Percentiles rank a stretch among this genome's conserved stretches.
Conservation (phyloP, 768 basidiomycete genomes). For the Podaxis pistillaris region DNA sequence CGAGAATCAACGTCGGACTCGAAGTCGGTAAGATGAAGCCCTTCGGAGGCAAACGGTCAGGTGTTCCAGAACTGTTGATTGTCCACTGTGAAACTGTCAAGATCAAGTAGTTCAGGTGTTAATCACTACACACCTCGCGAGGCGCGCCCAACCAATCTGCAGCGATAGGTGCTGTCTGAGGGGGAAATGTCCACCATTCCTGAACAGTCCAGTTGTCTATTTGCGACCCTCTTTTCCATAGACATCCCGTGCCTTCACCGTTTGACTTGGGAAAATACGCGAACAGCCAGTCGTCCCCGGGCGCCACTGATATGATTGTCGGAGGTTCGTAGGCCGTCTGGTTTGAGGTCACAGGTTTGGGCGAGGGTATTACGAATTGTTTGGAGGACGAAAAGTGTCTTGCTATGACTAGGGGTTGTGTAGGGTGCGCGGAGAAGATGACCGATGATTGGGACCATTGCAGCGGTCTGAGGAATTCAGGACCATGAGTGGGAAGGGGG, state of each 20-base stretch:
- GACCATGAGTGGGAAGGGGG: conserved; percentile 4
- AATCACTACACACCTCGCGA: conserved; percentile 49
- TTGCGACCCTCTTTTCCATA: conserved; percentile 61
- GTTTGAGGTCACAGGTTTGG: conserved; percentile 44
- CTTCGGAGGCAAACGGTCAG: conserved; percentile 53
- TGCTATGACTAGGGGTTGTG: conserved; percentile 56
- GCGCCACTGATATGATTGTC: conserved; percentile 56
- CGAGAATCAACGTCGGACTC: conserved; percentile 55
- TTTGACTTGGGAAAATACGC: conserved; percentile 69
- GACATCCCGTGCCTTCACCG: conserved; percentile 56
- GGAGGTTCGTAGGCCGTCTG: conserved; percentile 58
- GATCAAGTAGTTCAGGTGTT: conserved; percentile 5
- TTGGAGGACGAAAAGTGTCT: conserved; percentile 71
- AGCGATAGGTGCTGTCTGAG: conserved; percentile 56
- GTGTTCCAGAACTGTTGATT: conserved; percentile 38
- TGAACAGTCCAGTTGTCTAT: conserved; percentile 62
- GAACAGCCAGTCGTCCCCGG: conserved; percentile 64
- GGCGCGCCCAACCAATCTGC: conserved; percentile 59
- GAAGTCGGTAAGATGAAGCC: conserved; percentile 57
- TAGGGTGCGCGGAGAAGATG: conserved; percentile 67
- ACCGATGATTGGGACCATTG: conserved; percentile 70
- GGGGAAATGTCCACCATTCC: conserved; percentile 53
- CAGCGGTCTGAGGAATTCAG: conserved; percentile 48
- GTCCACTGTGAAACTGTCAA: conserved; percentile 46
- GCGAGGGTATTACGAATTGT: conserved; percentile 58